These are phyloP conservation scores for Penicillium rolfsii DNA, from an alignment of 2,329 filamentous ascomycete species.

Conservation along the genomic window DNA sequence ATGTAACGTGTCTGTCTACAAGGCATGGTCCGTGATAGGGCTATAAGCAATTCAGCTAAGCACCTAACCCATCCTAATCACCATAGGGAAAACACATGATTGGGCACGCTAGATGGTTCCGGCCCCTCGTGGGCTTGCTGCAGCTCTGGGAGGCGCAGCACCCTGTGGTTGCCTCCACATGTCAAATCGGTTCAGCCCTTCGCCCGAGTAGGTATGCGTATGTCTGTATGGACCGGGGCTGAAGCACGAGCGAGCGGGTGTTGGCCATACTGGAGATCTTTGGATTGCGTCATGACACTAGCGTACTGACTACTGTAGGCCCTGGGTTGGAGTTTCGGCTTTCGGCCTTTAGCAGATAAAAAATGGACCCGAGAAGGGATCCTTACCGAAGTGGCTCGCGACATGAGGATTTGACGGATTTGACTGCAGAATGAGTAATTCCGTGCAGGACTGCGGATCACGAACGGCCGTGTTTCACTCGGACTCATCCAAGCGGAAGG, in stretches of 20 bases:
- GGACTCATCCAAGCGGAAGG: background rate
- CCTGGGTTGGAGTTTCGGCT: background rate
- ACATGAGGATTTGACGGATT: background rate
- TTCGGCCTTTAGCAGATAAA: slow-evolving; percentile 4
- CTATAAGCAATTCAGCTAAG: background rate
- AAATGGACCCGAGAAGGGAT: background rate
- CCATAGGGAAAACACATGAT: background rate
- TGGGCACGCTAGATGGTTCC: background rate
- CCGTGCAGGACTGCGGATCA: background rate
- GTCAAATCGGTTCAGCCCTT: background rate
- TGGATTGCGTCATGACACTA: background rate
- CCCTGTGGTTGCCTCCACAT: background rate
- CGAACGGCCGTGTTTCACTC: background rate
- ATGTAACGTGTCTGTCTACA: background rate
- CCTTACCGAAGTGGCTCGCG: background rate
- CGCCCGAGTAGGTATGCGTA: background rate
- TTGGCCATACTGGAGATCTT: background rate
- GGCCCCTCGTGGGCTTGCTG: background rate
- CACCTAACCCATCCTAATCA: background rate
- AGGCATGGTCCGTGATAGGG: background rate
- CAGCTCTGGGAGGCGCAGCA: slow-evolving; percentile 9
- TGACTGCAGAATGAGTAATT: background rate
- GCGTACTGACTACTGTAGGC: background rate
- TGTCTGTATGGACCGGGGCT: background rate
- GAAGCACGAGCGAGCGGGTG: background rate